phyloP scores from a whole-genome alignment of 2,329 filamentous ascomycete species.

The Ilyonectria destructans region DNA sequence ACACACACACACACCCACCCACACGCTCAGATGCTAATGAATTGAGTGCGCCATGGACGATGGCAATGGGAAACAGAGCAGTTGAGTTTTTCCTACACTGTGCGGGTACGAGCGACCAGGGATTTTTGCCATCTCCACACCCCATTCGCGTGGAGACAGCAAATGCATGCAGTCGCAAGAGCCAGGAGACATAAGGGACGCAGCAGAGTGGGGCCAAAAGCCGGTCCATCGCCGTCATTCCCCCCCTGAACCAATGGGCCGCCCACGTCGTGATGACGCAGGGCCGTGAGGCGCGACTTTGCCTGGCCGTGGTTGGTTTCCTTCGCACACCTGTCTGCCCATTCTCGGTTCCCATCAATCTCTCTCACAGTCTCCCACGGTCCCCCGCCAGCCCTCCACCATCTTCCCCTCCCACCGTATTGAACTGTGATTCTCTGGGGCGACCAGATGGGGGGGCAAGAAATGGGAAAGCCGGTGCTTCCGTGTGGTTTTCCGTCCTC shows the following conservation, averaged over 20 bases:
- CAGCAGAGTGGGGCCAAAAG: slow-evolving; percentile 29
- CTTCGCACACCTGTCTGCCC: slow-evolving; percentile 31
- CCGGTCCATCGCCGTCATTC: slow-evolving; percentile 45
- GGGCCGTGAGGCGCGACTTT: slow-evolving; percentile 36
- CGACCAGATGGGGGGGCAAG: background rate
- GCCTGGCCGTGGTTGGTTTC: slow-evolving; percentile 36
- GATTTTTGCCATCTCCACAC: slow-evolving; percentile 39
- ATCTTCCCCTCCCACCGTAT: slow-evolving; percentile 6
- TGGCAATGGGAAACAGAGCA: slow-evolving; percentile 21
- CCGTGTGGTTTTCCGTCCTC: slow-evolving; percentile 10
- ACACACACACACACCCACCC: background rate
- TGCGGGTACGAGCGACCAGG: slow-evolving; percentile 32
- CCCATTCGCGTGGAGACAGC: slow-evolving; percentile 28
- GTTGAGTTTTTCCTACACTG: slow-evolving; percentile 31
- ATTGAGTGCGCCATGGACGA: slow-evolving; percentile 9
- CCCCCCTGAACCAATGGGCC: slow-evolving; percentile 42
- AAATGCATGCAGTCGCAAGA: slow-evolving; percentile 21
- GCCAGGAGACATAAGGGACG: slow-evolving; percentile 32
- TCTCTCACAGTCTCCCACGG: background rate
- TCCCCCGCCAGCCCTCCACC: background rate
- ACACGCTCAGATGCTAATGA: slow-evolving; percentile 13
- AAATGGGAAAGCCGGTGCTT: slow-evolving; percentile 8
- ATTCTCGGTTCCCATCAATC: slow-evolving; percentile 23
- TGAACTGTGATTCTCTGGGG: slow-evolving; percentile 13
- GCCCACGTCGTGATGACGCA: slow-evolving; percentile 48